These are phyloP conservation scores for Sugiyamaella boreocaroliniensis DNA, from an alignment of 805 yeast genomes.

Conservation along the genomic window DNA sequence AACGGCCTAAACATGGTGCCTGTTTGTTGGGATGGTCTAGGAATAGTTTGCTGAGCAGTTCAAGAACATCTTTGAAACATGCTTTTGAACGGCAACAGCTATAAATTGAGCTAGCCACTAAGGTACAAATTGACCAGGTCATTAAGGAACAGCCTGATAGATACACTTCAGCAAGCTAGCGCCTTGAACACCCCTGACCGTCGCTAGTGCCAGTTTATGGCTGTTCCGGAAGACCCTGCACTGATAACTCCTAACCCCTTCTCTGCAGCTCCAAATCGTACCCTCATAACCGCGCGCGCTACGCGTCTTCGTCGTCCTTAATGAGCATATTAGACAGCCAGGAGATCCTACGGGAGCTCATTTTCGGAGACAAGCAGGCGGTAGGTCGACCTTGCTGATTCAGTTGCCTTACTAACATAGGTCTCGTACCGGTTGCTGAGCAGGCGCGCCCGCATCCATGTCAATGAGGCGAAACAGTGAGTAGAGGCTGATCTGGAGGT, in stretches of 20 bases:
- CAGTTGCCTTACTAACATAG: background rate
- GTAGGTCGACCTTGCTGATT: background rate
- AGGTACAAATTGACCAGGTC: too few relatives aligned
- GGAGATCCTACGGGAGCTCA: slow-evolving; percentile 5
- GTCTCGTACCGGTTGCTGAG: slow-evolving; percentile 18
- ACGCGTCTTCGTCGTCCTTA: background rate
- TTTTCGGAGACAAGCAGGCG: slow-evolving; percentile 8
- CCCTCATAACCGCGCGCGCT: background rate
- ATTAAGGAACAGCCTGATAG: too few relatives aligned
- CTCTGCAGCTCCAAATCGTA: background rate
- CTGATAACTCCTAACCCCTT: background rate
- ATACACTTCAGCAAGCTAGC: too few relatives aligned
- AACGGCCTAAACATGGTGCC: too few relatives aligned
- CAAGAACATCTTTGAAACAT: too few relatives aligned
- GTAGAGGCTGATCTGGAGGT: background rate
- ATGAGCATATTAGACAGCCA: background rate
- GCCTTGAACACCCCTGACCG: too few relatives aligned
- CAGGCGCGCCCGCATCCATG: slow-evolving; percentile 14
- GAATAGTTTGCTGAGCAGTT: too few relatives aligned
- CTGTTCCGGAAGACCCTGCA: too few relatives aligned
- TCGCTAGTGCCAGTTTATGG: too few relatives aligned
- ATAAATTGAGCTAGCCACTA: too few relatives aligned
- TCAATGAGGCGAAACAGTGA: slow-evolving; percentile 18
- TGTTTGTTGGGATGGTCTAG: too few relatives aligned
- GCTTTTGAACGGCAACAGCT: too few relatives aligned